A percentile compares a stretch with the other conserved stretches of the same genome.
phyloP scores from a whole-genome alignment of 2,329 filamentous ascomycete species.

The Ophiocordyceps unilateralis region DNA sequence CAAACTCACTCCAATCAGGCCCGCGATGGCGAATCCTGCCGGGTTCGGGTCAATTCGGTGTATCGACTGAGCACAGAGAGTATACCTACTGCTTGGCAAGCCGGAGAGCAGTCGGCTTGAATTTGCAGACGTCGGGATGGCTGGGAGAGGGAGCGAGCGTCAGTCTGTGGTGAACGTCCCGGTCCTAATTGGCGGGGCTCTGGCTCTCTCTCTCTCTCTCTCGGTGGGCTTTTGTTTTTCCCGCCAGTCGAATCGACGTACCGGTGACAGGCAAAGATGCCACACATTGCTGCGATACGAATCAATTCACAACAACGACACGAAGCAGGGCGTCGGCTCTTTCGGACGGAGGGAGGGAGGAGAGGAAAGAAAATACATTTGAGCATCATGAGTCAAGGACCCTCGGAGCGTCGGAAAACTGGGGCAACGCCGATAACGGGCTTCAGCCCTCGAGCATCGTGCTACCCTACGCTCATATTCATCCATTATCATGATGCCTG shows the following conservation, averaged over 20 bases:
- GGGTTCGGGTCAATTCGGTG: constrained; percentile 3
- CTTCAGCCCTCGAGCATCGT: background rate
- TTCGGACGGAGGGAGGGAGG: background rate
- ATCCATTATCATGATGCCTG: background rate
- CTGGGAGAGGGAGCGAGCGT: constrained; percentile 15
- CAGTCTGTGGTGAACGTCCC: constrained; percentile 1
- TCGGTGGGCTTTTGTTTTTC: background rate
- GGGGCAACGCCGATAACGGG: background rate
- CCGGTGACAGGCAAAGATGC: constrained; percentile 91
- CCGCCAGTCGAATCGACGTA: constrained; percentile 26
- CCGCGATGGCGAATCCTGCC: constrained; percentile 80
- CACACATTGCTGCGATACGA: constrained; percentile 57
- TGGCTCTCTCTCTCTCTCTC: no score
- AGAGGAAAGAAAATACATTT: background rate
- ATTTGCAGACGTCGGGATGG: constrained; percentile 88
- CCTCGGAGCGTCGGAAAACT: background rate
- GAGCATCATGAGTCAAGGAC: background rate
- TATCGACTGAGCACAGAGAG: background rate
- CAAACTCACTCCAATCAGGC: constrained; percentile 94
- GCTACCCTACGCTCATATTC: background rate
- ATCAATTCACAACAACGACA: background rate
- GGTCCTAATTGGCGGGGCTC: constrained; percentile 5
- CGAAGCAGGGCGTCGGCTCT: background rate
- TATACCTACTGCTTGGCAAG: constrained; percentile 81
- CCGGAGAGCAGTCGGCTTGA: constrained; percentile 86